A percentile compares a stretch with the other conserved stretches of the same genome.
These are phyloP conservation scores for Hericium rajendrae DNA, from an alignment of 768 basidiomycete genomes.

Conservation along the genomic window DNA sequence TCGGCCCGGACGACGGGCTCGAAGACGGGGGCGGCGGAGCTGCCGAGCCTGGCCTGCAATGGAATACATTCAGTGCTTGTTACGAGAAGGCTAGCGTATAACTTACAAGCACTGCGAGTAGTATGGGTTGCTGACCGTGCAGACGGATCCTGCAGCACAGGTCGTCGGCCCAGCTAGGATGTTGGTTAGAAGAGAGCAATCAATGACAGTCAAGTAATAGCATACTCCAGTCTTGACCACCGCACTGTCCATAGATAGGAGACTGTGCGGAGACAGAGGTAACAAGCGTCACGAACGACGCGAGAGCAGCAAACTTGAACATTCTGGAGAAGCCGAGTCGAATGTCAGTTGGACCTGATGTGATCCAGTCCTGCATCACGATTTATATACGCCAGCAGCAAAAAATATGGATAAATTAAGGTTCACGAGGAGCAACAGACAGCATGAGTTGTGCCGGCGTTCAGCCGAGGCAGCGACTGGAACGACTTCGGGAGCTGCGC, in stretches of 20 bases:
- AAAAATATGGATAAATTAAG: not conserved
- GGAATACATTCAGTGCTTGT: too few relatives aligned
- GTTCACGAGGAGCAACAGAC: not conserved
- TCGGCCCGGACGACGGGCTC: not conserved
- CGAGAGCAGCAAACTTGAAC: conserved; percentile 34
- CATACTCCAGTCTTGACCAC: conserved; percentile 42
- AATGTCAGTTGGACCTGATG: not conserved
- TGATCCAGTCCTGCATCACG: not conserved
- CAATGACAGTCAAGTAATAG: not conserved
- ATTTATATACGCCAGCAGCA: not conserved
- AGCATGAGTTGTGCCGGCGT: conserved; percentile 3
- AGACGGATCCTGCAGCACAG: conserved; percentile 24
- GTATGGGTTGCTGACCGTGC: conserved; percentile 23
- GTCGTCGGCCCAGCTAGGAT: conserved; percentile 23
- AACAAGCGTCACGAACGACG: conserved; percentile 34
- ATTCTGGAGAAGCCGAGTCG: not conserved
- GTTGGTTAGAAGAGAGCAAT: not conserved
- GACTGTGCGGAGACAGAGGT: conserved; percentile 34
- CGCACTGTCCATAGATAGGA: conserved; percentile 42
- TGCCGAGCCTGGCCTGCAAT: conserved; percentile 5
- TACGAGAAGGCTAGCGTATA: not conserved
- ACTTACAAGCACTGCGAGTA: conserved; percentile 26
- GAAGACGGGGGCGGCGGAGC: conserved; percentile 8
- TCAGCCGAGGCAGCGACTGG: not conserved
- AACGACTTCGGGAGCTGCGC: conserved; percentile 1